Conservation (phyloP, 805 yeast species). For the Metschnikowia proteae region DNA sequence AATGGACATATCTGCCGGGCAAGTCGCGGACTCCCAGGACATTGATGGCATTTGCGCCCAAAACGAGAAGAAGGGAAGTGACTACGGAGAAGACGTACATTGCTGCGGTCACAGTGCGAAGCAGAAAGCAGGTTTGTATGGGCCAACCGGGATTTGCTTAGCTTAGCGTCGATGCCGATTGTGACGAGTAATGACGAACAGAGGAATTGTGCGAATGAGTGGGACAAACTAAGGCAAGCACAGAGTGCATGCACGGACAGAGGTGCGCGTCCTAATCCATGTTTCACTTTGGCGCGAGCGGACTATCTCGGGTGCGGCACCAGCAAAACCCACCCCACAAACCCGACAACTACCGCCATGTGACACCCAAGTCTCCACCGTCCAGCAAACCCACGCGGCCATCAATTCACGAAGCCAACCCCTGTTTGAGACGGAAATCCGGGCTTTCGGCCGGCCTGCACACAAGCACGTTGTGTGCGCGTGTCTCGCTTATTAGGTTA, state of each 20-base stretch:
- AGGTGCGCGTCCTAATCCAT: background rate
- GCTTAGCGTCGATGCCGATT: background rate
- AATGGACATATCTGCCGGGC: constrained; percentile 13
- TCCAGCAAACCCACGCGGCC: no score
- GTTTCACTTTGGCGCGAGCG: no score
- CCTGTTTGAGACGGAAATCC: no score
- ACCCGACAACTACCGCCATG: no score
- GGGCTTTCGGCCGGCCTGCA: no score
- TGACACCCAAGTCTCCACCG: no score
- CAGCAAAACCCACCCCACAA: no score
- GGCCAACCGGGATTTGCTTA: background rate
- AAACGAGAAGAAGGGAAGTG: constrained; percentile 3
- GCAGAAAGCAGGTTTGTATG: background rate
- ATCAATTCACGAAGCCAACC: no score
- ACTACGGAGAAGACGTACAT: background rate
- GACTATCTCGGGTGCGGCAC: no score
- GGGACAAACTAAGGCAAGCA: background rate
- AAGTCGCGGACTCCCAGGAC: constrained; percentile 13
- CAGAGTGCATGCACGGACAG: background rate
- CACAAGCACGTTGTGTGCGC: no score
- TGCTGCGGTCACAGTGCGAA: background rate
- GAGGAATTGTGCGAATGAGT: background rate
- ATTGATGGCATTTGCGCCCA: constrained; percentile 7
- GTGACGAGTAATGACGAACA: no score
- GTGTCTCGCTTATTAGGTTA: no score